Evolutionary conservation across 2,329 filamentous ascomycete species (phyloP).

Genomic region (Cercospora berteroae): DNA sequence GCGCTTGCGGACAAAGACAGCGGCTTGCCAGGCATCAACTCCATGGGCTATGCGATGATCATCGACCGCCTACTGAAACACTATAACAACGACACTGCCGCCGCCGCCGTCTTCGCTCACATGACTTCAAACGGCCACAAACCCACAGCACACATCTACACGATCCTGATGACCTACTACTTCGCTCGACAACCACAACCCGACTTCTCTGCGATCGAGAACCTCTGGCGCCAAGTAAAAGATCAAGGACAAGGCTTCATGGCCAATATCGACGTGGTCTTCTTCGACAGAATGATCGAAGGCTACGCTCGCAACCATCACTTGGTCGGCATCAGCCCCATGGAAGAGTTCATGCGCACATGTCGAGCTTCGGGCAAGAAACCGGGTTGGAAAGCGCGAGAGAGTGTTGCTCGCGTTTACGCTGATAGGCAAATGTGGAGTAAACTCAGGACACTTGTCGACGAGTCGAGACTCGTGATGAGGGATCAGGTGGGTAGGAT

Average conservation of each 20-base stretch:
- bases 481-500: slow-evolving; percentile 11
- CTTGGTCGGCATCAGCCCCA: slow-evolving; percentile 50
- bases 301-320: slow-evolving; percentile 56
- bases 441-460: slow-evolving; percentile 38
- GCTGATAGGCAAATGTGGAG: slow-evolving; percentile 39
- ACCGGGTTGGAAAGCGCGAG: slow-evolving; percentile 45
- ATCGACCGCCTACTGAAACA: slow-evolving; percentile 61
- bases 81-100: slow-evolving; percentile 49
- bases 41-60: slow-evolving; percentile 66
- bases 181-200: slow-evolving; percentile 55
- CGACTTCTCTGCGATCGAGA: slow-evolving; percentile 59
- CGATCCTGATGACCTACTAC: slow-evolving; percentile 67
- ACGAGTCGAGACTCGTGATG: slow-evolving; percentile 17
- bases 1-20: slow-evolving; percentile 58
- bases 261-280: slow-evolving; percentile 50
- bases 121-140: slow-evolving; percentile 57
- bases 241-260: slow-evolving; percentile 31
- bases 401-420: slow-evolving; percentile 41
- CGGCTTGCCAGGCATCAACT: slow-evolving; percentile 49
- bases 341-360: slow-evolving; percentile 43
- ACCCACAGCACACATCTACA: slow-evolving; percentile 67
- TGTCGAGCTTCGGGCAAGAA: slow-evolving; percentile 43
- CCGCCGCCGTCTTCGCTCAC: slow-evolving; percentile 61
- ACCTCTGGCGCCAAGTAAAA: slow-evolving; percentile 53
- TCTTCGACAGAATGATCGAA: slow-evolving; percentile 69